A percentile compares a stretch with the other conserved stretches of the same genome.
phyloP scores from a whole-genome alignment of 176 grass and related monocot species.

The Aegilops bicornis region DNA sequence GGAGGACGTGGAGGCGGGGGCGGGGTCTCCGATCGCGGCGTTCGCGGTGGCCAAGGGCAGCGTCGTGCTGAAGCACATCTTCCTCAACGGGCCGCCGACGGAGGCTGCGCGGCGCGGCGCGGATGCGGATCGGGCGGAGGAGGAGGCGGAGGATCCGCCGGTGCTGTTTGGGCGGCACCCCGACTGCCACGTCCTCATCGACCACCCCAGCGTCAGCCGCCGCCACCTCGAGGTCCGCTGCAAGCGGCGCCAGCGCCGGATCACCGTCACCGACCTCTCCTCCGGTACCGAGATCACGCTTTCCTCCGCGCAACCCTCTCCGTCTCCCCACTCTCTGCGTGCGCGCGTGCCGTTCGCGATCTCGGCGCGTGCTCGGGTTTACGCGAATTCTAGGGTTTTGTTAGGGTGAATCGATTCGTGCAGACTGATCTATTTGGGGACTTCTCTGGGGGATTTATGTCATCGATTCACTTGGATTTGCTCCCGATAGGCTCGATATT shows the following conservation, averaged over 20 bases:
- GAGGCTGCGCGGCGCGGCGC: not conserved
- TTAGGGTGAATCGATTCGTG: not conserved
- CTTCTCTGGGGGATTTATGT: not conserved
- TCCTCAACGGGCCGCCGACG: constrained; percentile 58
- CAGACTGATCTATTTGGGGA: not conserved
- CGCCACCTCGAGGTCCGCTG: constrained; percentile 66
- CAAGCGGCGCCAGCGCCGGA: constrained; percentile 38
- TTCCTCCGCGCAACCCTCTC: not conserved
- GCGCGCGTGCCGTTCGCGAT: not conserved
- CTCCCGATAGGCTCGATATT: not conserved
- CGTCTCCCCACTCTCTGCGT: too few relatives aligned
- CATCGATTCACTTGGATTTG: not conserved
- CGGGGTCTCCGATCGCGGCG: constrained; percentile 47
- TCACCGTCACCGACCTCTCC: constrained; percentile 66
- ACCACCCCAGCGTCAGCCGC: constrained; percentile 94
- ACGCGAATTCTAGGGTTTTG: not conserved
- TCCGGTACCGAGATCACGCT: constrained; percentile 49
- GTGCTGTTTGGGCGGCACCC: constrained; percentile 73
- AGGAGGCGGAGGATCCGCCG: constrained; percentile 38
- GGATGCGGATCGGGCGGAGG: not conserved
- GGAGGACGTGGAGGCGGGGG: constrained; percentile 9
- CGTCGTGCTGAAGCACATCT: constrained; percentile 68
- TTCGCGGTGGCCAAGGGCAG: constrained; percentile 75
- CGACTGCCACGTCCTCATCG: constrained; percentile 71
- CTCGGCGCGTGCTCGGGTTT: not conserved